Percentiles rank a stretch among this genome's conserved stretches.
Conservation (phyloP, 768 basidiomycete genomes). For the Boletus insuetus region DNA sequence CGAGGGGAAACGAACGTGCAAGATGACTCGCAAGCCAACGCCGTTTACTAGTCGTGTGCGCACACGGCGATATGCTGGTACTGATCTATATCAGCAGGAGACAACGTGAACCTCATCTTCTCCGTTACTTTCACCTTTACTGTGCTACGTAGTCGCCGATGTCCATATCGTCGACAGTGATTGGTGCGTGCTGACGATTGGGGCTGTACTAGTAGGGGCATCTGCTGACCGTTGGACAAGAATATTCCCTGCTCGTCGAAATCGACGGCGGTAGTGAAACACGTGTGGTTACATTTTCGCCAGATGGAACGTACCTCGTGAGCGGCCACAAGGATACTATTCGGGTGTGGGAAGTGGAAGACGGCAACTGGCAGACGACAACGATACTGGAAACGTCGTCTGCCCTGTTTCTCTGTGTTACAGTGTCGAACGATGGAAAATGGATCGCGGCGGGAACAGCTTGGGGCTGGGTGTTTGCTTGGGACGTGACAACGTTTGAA, state of each 20-base stretch:
- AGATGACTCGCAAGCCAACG: too few species aligned
- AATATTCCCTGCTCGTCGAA: not conserved
- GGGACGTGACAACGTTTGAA: not conserved
- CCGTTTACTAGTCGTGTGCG: too few species aligned
- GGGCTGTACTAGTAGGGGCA: not conserved
- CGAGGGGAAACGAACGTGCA: too few species aligned
- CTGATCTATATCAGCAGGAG: too few species aligned
- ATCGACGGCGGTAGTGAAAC: not conserved
- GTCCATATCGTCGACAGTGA: not conserved
- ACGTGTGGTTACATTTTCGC: not conserved
- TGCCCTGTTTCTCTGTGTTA: not conserved
- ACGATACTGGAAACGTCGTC: too few species aligned
- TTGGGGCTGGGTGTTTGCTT: not conserved
- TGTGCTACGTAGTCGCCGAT: too few species aligned
- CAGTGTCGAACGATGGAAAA: not conserved
- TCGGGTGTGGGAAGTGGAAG: constrained; percentile 1
- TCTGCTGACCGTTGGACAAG: not conserved
- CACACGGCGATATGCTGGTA: too few species aligned
- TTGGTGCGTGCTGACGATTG: not conserved
- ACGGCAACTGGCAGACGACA: not conserved
- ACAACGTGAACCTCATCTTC: too few species aligned
- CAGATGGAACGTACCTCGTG: not conserved
- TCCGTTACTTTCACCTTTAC: too few species aligned
- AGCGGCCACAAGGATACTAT: not conserved
- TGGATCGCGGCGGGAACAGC: not conserved